Evolutionary conservation across 768 basidiomycete species (phyloP).

Genomic region (Scleroderma bovista): DNA sequence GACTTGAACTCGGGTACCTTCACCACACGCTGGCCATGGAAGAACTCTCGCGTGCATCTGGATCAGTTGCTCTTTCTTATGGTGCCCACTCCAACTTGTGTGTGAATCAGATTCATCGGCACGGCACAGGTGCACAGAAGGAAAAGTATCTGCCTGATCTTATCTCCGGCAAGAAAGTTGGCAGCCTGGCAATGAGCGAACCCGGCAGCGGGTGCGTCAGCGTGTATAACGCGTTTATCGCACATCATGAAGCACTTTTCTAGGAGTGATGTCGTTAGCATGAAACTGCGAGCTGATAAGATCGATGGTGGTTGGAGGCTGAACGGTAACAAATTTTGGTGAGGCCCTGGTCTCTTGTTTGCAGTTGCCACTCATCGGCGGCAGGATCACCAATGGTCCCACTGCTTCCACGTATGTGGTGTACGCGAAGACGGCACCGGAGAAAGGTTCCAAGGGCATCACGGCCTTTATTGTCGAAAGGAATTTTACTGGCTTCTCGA

Average conservation of each 20-base stretch:
- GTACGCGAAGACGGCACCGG: slow-evolving; percentile 83
- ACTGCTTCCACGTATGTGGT: slow-evolving; percentile 87
- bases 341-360: not conserved
- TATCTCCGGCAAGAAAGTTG: slow-evolving; percentile 75
- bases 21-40: slow-evolving; percentile 94
- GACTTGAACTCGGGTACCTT: slow-evolving; percentile 78
- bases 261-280: slow-evolving; percentile 88
- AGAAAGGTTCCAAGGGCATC: slow-evolving; percentile 79
- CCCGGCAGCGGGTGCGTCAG: slow-evolving; percentile 59
- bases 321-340: slow-evolving; percentile 96
- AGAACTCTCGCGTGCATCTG: slow-evolving; percentile 84
- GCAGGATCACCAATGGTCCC: slow-evolving; percentile 94
- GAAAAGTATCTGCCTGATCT: slow-evolving; percentile 75
- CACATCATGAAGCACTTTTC: not conserved
- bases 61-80: slow-evolving; percentile 88
- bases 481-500: slow-evolving; percentile 78
- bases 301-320: slow-evolving; percentile 69
- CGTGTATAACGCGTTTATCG: not conserved
- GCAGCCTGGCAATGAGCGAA: slow-evolving; percentile 94
- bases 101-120: slow-evolving; percentile 78
- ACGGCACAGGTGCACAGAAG: slow-evolving; percentile 82
- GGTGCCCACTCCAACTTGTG: slow-evolving; percentile 92
- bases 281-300: slow-evolving; percentile 80
- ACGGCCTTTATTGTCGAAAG: slow-evolving; percentile 90
- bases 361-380: not conserved